Evolutionary conservation across 2,329 filamentous ascomycete genomes (phyloP).

Genomic region (Ceratocystis colombiana): DNA sequence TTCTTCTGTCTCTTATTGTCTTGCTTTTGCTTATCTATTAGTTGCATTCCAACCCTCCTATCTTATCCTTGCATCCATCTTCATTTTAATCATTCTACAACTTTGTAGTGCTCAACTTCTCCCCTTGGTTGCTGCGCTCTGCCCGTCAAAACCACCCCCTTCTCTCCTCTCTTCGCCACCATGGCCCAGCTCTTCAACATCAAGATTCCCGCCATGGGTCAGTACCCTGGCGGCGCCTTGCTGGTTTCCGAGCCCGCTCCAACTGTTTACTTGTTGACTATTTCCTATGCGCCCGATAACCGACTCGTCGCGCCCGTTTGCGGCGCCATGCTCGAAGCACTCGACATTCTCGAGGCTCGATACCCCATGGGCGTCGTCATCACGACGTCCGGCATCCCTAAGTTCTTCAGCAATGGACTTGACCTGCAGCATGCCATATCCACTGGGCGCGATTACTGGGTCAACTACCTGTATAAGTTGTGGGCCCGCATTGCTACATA

Average conservation of each 20-base stretch:
- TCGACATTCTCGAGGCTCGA: slow-evolving; percentile 60
- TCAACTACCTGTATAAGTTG: slow-evolving; percentile 30
- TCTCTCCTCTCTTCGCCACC: not conserved
- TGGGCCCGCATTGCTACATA: slow-evolving; percentile 36
- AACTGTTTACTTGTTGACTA: slow-evolving; percentile 61
- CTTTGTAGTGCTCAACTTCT: not conserved
- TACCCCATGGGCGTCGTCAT: slow-evolving; percentile 63
- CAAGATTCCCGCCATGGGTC: slow-evolving; percentile 40
- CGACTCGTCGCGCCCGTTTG: slow-evolving; percentile 60
- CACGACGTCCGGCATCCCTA: slow-evolving; percentile 63
- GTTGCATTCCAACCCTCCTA: no score
- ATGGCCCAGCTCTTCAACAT: slow-evolving; percentile 45
- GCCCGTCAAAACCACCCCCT: not conserved
- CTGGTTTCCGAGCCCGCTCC: slow-evolving; percentile 51
- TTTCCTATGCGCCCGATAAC: slow-evolving; percentile 64
- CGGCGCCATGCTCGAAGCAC: slow-evolving; percentile 54
- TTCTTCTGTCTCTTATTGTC: no score
- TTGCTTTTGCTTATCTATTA: no score
- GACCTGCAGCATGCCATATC: slow-evolving; percentile 57
- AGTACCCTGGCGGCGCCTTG: slow-evolving; percentile 47
- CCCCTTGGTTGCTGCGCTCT: not conserved
- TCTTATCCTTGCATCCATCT: no score
- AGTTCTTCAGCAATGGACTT: slow-evolving; percentile 79
- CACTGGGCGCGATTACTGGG: slow-evolving; percentile 52
- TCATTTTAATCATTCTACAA: not conserved